Conservation (phyloP, 2,329 filamentous ascomycete species). For the Hypoxylon sp. region DNA sequence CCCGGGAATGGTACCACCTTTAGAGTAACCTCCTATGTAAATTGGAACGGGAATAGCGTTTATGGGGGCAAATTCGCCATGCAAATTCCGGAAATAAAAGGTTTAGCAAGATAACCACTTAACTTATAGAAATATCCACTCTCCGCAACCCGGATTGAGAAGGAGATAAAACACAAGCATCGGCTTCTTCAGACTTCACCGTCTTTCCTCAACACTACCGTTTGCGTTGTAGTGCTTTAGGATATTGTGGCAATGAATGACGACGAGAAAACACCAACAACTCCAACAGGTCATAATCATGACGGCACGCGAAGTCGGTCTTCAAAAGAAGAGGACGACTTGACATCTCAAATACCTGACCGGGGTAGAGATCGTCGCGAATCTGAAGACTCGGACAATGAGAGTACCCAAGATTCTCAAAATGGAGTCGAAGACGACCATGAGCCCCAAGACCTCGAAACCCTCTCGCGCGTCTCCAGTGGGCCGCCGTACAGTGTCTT, state of each 20-base stretch:
- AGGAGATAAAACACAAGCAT: constrained; percentile 12
- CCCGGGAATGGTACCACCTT: constrained; percentile 10
- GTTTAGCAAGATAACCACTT: constrained; percentile 1
- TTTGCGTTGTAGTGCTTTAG: constrained; percentile 14
- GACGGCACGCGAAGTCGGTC: constrained; percentile 14
- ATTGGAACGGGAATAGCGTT: constrained; percentile 25
- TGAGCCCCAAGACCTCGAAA: constrained; percentile 50
- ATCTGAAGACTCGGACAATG: constrained; percentile 33
- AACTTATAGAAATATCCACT: constrained; percentile 27
- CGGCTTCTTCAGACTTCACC: constrained; percentile 8
- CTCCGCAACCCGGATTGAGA: constrained; percentile 27
- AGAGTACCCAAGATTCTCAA: constrained; percentile 29
- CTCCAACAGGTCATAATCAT: constrained; percentile 11
- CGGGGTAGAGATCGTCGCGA: constrained; percentile 12
- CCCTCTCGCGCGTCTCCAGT: constrained; percentile 54
- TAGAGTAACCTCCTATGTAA: constrained; percentile 10
- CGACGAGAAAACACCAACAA: constrained; percentile 25
- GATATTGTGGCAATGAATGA: constrained; percentile 39
- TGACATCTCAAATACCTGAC: constrained; percentile 10
- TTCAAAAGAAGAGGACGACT: constrained; percentile 33
- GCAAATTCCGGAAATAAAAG: constrained; percentile 29
- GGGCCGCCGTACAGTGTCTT: constrained; percentile 60
- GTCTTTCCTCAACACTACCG: constrained; percentile 14
- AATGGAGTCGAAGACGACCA: constrained; percentile 29
- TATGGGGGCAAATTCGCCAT: constrained; percentile 8